Conservation (phyloP, 106 monocot species). For the Xerophyta viscosa region DNA sequence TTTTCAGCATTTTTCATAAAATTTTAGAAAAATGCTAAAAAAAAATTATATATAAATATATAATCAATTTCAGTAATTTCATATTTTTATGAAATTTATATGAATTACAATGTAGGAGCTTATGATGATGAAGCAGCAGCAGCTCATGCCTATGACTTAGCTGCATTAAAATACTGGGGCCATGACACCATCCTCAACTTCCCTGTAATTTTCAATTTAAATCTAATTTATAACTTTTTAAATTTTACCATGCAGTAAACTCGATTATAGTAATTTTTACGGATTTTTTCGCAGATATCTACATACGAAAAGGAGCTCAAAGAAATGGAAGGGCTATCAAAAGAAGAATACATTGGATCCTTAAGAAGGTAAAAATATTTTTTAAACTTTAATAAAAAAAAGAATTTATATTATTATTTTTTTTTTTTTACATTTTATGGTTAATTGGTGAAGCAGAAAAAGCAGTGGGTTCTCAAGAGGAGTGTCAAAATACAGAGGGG, state of each 20-base stretch:
- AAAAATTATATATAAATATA: no score
- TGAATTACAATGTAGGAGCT: constrained; percentile 53
- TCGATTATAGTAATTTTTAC: no score
- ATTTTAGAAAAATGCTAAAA: neutral
- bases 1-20: neutral
- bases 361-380: constrained; percentile 43
- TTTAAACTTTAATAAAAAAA: no score
- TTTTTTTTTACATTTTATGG: no score
- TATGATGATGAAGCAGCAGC: constrained; percentile 79
- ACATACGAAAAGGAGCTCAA: constrained; percentile 58
- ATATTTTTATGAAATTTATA: neutral
- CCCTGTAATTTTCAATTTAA: constrained; percentile 37
- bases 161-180: constrained; percentile 94
- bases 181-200: constrained; percentile 73
- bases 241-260: neutral
- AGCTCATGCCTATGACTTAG: constrained; percentile 77
- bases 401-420: no score
- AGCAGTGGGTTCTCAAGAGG: no score
- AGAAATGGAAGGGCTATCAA: constrained; percentile 65
- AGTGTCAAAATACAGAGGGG: no score
- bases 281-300: constrained; percentile 18
- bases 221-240: neutral
- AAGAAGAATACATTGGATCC: constrained; percentile 74
- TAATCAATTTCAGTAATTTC: neutral
- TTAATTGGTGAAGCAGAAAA: no score